Base-by-base conservation (phyloP, 129 eudicot genomes). In the Rutidosis leptorrhynchoides region DNA sequence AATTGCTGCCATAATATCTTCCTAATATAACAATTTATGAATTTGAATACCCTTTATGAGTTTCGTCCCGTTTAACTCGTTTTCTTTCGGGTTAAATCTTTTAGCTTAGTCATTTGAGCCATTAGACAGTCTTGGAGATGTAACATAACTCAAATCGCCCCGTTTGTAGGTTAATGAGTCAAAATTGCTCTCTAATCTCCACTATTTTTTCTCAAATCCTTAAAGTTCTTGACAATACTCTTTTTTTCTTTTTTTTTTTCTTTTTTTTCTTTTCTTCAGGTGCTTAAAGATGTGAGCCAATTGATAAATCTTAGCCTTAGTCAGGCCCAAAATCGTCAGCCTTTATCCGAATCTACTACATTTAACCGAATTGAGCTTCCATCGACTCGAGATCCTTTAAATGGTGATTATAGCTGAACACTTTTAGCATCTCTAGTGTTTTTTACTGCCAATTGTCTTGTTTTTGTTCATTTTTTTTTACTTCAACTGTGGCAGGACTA, bases 311-410 rank as follows among this genome's bases (percentile, higher is more conserved):
- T 82, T 46, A 75, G 95, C 37, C 75, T 84, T 27, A 79, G 62
- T 73, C 96, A 80, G 73, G 78, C 83, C 64, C 84, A 79, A 70
- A 78, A 77, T 74, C 83, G 83, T 53, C 90, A 86, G 73, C 84
- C 89, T 16, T 80, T 94, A 27, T 86, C 96, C 63, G 96, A 95
- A 68, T 82, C 96, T 30, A 94, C 99, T 49, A 89, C 93, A 64
- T 94, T 94, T 64, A 86, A 73, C 64, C 92, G 99, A 61, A 89
- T 94, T 65, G 90, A 86, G 37, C 72, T 80, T 59, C 83, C 93
- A 61, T 70, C 86, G 42, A 74, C 76, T 43, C 60, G 73, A 59
- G 97, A 94, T 77, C 99, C 95, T 58, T 80, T 94, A 43, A 86
- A 79, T 81, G 99, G 99, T 94, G 37, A 59, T 57, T 27, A 16